Evolutionary conservation across 2,329 filamentous ascomycete genomes (phyloP).

Genomic region (Ophiostoma ulmi): DNA sequence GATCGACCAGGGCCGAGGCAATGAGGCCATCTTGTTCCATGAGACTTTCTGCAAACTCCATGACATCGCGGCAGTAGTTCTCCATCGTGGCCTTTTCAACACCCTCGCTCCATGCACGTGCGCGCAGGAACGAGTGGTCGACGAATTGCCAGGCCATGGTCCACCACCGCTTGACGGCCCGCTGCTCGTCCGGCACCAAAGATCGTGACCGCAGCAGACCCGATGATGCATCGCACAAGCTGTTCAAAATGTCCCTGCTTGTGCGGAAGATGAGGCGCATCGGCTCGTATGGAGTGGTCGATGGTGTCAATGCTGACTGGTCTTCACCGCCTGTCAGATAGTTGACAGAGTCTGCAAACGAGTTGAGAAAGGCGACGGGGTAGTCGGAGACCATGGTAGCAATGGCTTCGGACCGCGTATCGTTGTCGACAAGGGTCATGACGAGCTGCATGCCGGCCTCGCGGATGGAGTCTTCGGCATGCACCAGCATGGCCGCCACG

Average conservation of each 20-base stretch:
- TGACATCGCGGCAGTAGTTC: conserved; percentile 88
- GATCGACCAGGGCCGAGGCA: conserved; percentile 57
- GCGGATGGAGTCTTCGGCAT: conserved; percentile 71
- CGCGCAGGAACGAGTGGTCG: conserved; percentile 73
- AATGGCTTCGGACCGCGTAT: conserved; percentile 48
- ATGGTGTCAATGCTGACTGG: conserved; percentile 25
- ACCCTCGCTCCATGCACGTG: conserved; percentile 74
- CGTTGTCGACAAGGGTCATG: conserved; percentile 71
- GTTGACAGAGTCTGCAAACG: conserved; percentile 42
- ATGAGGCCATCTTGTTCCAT: conserved; percentile 83
- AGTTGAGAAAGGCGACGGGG: conserved; percentile 41
- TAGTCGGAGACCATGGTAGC: conserved; percentile 43
- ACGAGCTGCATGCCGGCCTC: conserved; percentile 76
- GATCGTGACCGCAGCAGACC: conserved; percentile 52
- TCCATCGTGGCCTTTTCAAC: conserved; percentile 71
- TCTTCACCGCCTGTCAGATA: conserved; percentile 36
- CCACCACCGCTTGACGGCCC: conserved; percentile 74
- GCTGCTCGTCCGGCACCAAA: conserved; percentile 57
- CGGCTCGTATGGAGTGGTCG: conserved; percentile 48
- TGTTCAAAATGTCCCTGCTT: conserved; percentile 52
- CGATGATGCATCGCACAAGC: conserved; percentile 51
- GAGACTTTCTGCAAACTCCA: conserved; percentile 83
- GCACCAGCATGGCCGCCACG: conserved; percentile 71
- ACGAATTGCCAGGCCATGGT: conserved; percentile 75
- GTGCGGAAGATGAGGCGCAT: conserved; percentile 54